Base-by-base conservation (phyloP, 2,329 filamentous ascomycete species). In the Trichoderma gracile region DNA sequence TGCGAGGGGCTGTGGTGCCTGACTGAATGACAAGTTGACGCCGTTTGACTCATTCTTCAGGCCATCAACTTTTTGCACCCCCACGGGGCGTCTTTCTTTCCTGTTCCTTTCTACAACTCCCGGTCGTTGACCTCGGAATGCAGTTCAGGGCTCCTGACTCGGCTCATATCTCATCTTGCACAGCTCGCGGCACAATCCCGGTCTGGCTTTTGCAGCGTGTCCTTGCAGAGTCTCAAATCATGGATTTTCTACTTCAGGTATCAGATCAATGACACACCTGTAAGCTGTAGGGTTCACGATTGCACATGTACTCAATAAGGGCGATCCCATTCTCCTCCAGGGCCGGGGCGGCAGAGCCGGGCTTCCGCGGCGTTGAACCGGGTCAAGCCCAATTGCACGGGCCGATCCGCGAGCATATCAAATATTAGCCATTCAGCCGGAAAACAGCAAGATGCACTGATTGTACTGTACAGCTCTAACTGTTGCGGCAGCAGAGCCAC, bases 381-480 rank as follows among this genome's bases (percentile, higher is more conserved):
- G 33, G 4, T 38, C 5, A 12, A 38, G 33, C 27, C 25, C 17
- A 27, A 19, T 50, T 50, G 59, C 59, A 62, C 59, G 59, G 59
- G 59, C 49, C 59, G 59, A 46, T 62, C 59, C 49, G 49, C 30
- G 49, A 46, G 59, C 12, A 38, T 14, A 38, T 38, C 33, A 46
- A 62, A 38, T 14, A 38, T 38, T 12, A 46, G 54, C 59, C 59
- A 53, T 53, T 27, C 49, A 62, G 59, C 59, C 40, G 59, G 49
- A 38, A 38, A 3, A 38, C 12, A 5, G 10, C 33, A 38, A 12
- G 5, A 38, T 38, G 33, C 10, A 12, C 33, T 30, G 3, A 14
- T 14, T 1, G 33, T 9, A 5, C 33, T 1, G 33, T 9, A 5
- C 33, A 12, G 3, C 3, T 38, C 33, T 38, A 38, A 38, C 33